Evolutionary conservation across 345 rosid species (phyloP), one percentile per base, ranked within the genome.

Genomic region (Pseudoturritis turrita): DNA sequence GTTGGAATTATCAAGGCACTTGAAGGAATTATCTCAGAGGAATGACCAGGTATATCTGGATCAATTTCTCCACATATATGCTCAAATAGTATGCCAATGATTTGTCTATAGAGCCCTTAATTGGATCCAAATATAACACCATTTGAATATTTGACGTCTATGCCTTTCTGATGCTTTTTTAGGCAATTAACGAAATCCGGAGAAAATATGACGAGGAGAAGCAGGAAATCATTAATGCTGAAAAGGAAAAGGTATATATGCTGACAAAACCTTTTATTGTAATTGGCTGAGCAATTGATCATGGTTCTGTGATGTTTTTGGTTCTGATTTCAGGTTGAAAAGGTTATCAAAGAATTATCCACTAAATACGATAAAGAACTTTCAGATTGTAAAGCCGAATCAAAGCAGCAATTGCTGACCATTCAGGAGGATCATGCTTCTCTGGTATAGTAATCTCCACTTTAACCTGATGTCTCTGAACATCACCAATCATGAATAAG

Each of bases 1-100:
- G n/a, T n/a, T n/a, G n/a, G n/a, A n/a, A n/a, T n/a, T 90, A 49
- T 89, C 96, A 39, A 82, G 86, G 80, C 97, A 94, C 74, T 76
- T 94, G 86, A 89, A 91, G 84, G 98, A 94, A 75, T 79, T 90
- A 72, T 89, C 92, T 79, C 94, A 82, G 78, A 89, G 87, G 78
- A 92, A 89, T 73, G 98, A 92, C 70, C 91, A 88, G 96, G 98
- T 89, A 39, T 39, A 25, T 68, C 53, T 71, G 77, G 36, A 74
- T 43, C 65, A 15, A 15, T 77, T 57, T 54, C 63, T 45, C 60
- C 58, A 58, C 17, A 53, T 39, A 3, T 40, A 39, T 18, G 66
- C 62, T 12, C 60, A 68, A 65, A 4, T 76, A 55, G 50, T 39
- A 11, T 35, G n/a, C 49, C 23, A 15, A 70, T 58, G 61, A 54